Evolutionary conservation across 2,329 filamentous ascomycete species (phyloP).

Genomic region (Sarocladium strictum): DNA sequence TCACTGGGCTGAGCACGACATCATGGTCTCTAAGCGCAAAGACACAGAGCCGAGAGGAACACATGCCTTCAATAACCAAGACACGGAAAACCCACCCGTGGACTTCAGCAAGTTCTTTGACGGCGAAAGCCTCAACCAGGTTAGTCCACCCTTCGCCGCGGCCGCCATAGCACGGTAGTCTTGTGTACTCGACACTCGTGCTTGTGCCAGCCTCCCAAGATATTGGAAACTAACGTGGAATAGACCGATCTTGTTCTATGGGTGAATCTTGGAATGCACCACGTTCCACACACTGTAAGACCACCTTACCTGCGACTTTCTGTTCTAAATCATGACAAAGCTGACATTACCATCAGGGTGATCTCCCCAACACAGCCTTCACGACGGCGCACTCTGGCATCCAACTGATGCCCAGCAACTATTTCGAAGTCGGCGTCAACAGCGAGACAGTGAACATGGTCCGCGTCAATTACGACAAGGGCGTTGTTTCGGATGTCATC

Average conservation of each 20-base stretch:
- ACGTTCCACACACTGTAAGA: slow-evolving; percentile 20
- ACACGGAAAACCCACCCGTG: slow-evolving; percentile 33
- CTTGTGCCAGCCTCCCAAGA: no score
- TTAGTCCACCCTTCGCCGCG: no score
- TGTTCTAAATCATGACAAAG: neutral
- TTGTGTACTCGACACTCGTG: no score
- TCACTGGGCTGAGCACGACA: slow-evolving; percentile 37
- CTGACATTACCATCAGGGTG: slow-evolving; percentile 14
- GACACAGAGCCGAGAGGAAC: slow-evolving; percentile 35
- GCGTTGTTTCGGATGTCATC: slow-evolving; percentile 22
- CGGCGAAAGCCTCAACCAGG: slow-evolving; percentile 29
- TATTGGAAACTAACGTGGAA: neutral
- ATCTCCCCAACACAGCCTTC: slow-evolving; percentile 43
- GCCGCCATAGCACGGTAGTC: no score
- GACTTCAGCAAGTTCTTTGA: slow-evolving; percentile 41
- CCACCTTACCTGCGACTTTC: neutral
- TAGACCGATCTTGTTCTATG: slow-evolving; percentile 18
- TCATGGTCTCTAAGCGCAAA: slow-evolving; percentile 39
- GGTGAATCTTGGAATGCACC: slow-evolving; percentile 45
- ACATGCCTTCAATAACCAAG: slow-evolving; percentile 31
- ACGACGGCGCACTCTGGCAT: slow-evolving; percentile 34
- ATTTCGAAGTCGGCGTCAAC: slow-evolving; percentile 24
- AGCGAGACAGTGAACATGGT: slow-evolving; percentile 24
- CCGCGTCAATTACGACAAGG: slow-evolving; percentile 30
- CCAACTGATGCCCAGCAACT: slow-evolving; percentile 33